phyloP scores from a whole-genome alignment of 768 basidiomycete species.

The Cyclocybe cylindracea region DNA sequence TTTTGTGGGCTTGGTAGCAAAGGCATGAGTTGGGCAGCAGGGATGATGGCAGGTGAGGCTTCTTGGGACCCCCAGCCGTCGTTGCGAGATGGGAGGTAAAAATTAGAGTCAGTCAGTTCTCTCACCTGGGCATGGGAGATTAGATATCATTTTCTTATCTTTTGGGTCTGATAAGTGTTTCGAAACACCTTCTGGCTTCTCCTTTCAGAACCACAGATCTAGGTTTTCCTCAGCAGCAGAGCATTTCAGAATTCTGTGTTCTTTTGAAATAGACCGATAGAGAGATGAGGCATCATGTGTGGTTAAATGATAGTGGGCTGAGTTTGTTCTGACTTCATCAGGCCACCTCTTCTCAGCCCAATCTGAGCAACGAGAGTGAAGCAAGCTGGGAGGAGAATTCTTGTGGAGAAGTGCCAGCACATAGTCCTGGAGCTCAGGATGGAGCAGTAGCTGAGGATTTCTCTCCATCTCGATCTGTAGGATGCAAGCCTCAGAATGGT shows the following conservation, averaged over 20 bases:
- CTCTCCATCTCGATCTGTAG: constrained; percentile 12
- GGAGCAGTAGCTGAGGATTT: constrained; percentile 15
- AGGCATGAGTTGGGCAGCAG: constrained; percentile 19
- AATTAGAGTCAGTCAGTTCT: too few species aligned
- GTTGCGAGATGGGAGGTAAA: too few species aligned
- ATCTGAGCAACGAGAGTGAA: constrained; percentile 16
- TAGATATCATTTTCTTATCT: too few species aligned
- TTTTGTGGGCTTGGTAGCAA: constrained; percentile 19
- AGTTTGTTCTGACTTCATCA: constrained; percentile 13
- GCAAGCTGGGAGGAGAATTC: constrained; percentile 18
- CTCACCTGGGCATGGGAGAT: too few species aligned
- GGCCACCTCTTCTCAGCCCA: constrained; percentile 19
- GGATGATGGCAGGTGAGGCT: constrained; percentile 17
- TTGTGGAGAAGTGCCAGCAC: constrained; percentile 17
- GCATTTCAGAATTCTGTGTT: constrained; percentile 21
- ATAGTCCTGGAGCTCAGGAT: constrained; percentile 16
- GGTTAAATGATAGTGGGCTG: constrained; percentile 13
- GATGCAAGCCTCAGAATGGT: constrained; percentile 18
- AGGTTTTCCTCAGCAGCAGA: constrained; percentile 25
- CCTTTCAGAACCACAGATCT: constrained; percentile 21
- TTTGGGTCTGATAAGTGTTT: too few species aligned
- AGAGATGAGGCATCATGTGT: constrained; percentile 21
- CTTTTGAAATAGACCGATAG: constrained; percentile 19
- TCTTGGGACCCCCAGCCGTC: too few species aligned
- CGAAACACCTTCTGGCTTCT: too few species aligned